These are phyloP conservation scores for Capsicum baccatum DNA, from an alignment of 257 asterid genomes.

Conservation along the genomic window DNA sequence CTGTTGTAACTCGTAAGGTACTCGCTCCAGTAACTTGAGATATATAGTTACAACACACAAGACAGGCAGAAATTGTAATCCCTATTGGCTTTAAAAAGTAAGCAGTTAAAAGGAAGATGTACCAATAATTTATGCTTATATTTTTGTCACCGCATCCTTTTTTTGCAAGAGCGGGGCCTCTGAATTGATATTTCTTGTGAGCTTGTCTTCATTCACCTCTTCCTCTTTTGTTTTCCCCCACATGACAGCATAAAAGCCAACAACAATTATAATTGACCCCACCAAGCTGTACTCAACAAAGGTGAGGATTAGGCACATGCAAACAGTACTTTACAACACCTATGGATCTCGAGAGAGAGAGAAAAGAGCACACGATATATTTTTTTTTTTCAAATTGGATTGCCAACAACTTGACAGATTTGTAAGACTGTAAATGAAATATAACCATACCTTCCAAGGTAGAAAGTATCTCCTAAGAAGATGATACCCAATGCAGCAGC, in stretches of 20 bases:
- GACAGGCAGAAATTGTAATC: conserved; percentile 2
- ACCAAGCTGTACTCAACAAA: conserved; percentile 55
- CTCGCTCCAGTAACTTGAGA: not conserved
- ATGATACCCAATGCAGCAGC: conserved; percentile 64
- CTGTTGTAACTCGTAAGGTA: not conserved
- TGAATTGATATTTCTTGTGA: conserved; percentile 39
- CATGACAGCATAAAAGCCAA: conserved; percentile 93
- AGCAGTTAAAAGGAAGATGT: not conserved
- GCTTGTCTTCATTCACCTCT: conserved; percentile 39
- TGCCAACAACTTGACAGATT: not conserved
- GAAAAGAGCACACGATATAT: not conserved
- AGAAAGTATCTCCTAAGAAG: conserved; percentile 65
- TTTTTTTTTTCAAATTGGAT: not conserved
- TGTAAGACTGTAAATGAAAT: conserved; percentile 23
- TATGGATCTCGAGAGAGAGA: not conserved
- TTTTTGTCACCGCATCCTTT: conserved; percentile 39
- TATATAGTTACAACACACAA: not conserved
- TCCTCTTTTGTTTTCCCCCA: conserved; percentile 85
- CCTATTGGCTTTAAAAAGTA: not conserved
- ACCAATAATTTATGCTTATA: conserved; percentile 31
- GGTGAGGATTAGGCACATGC: conserved; percentile 26
- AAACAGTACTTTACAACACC: not conserved
- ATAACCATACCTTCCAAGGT: conserved; percentile 70
- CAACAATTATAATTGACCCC: conserved; percentile 71
- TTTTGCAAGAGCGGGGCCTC: conserved; percentile 58